Base-by-base conservation (phyloP, 2,329 filamentous ascomycete species). In the Trichophyton schoenleinii region DNA sequence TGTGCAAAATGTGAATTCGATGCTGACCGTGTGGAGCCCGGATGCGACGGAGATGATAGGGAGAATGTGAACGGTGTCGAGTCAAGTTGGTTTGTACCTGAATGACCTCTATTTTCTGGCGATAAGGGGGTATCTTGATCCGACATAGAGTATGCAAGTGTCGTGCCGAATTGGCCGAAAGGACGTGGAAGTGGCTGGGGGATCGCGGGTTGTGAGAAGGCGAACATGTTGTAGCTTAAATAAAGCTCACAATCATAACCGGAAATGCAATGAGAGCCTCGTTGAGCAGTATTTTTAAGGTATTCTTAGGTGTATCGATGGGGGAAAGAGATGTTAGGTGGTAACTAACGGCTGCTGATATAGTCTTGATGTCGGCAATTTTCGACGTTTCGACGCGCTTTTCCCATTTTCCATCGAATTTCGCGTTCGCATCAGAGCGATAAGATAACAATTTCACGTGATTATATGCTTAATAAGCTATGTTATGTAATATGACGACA, bases 1-100 rank as follows among this genome's bases (percentile, higher is more conserved):
- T 71, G 69, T 44, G 72, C 71, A 63, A 70, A 76, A 57, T 65
- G 69, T 6, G 66, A 63, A 18, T 49, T 49, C 11, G 52, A 58
- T 8, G 46, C n/a, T 22, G 55, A 18, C 15, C 4, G n/a, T 38
- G 13, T 18, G 52, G 25, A 11, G 28, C 25, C 52, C 25, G 52
- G 31, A 13, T 9, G 25, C 18, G 49, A 8, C 46, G 20, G 46
- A 28, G 46, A 28, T 9, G 46, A 55, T 7, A 36, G 31, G 28
- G 28, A 55, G 28, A 55, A 55, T 4, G 25, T 55, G 31, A 55
- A 55, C 5, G 52, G 52, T 3, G 25, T 55, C 15, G 28, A 13
- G 28, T 31, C 28, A 11, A 31, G 22, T 13, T 36, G 52, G 13
- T 36, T 55, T 34, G 28, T 22, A 36, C 34, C 18, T 36, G 28